Conservation (phyloP, 345 rosid genomes). For the Euphorbia peplus region DNA sequence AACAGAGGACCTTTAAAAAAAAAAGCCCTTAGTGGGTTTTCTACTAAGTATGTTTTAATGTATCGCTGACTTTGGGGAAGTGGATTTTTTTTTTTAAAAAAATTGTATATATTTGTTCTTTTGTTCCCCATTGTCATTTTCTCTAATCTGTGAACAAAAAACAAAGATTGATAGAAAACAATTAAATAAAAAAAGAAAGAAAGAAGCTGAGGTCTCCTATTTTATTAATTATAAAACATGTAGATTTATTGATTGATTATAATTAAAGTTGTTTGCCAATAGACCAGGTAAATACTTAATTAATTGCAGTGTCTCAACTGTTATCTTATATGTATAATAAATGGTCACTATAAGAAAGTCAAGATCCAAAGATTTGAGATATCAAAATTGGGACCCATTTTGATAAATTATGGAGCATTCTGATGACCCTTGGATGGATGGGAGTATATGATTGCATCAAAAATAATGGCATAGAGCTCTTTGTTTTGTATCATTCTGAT, state of each 20-base stretch:
- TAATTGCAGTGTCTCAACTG: not conserved
- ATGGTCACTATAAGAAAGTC: conserved; percentile 2
- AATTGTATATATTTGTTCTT: conserved; percentile 29
- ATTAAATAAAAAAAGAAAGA: too few species aligned
- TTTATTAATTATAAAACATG: not conserved
- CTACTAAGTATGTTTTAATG: conserved; percentile 25
- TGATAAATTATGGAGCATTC: too few species aligned
- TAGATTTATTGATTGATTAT: not conserved
- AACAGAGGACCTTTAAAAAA: conserved; percentile 29
- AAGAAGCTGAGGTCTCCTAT: too few species aligned
- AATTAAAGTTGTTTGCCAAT: too few species aligned
- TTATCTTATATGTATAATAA: too few species aligned
- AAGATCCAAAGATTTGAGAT: conserved; percentile 14
- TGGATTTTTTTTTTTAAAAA: conserved; percentile 17
- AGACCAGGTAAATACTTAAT: not conserved
- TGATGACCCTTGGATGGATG: too few species aligned
- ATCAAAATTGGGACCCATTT: conserved; percentile 21
- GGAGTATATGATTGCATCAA: too few species aligned
- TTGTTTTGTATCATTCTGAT: too few species aligned
- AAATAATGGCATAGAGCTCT: too few species aligned
- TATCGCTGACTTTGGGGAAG: conserved; percentile 39
- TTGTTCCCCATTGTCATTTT: not conserved
- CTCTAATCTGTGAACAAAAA: too few species aligned
- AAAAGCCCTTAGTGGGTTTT: conserved; percentile 12
- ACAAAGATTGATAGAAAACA: not conserved